Base-by-base conservation (phyloP, 148 eudicot genomes). In the Rhododendron henanense region DNA sequence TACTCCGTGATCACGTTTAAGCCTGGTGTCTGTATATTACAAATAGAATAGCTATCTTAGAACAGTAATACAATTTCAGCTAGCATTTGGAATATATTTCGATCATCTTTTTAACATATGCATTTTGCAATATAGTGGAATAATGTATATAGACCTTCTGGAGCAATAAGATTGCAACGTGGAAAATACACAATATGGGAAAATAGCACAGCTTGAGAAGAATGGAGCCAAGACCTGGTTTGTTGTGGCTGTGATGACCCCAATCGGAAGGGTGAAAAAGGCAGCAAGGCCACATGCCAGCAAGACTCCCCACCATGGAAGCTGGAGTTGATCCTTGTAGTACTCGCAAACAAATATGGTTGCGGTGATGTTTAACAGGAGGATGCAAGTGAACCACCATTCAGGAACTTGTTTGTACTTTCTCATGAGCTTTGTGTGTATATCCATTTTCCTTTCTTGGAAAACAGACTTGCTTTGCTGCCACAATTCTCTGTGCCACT, bases 291-390 rank as follows among this genome's bases (percentile, higher is more conserved):
- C 90, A 78, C 90, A 90, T 1, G 94, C 94, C 50, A 93, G 85
- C 84, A 93, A 79, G 81, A 92, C 90, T 10, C 90, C 94, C 95
- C 95, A 93, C 94, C 94, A 93, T 1, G 93, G 93, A 33, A 93
- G 87, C 86, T 93, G 95, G 47, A 93, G 91, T 61, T 92, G 93
- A 69, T 88, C 90, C 23, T 88, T 89, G 89, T 81, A 87, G 76
- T 84, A 86, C 61, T 91, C 88, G n/a, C 92, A 89, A 37, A 86
- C 77, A 48, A 87, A 81, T 25, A 93, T 28, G 14, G 92, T 85
- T 14, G 86, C 87, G 3, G 78, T 85, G 63, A 90, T 87, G 83
- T 89, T 90, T 31, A 88, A 3, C 39, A 91, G 19, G 28, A 92
- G 90, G 85, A 93, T 89, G 85, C 89, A 85, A 15, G 69, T 71